Evolutionary conservation across 1,139 yeast species (phyloP).

Genomic region (Suhomyces taliae): DNA sequence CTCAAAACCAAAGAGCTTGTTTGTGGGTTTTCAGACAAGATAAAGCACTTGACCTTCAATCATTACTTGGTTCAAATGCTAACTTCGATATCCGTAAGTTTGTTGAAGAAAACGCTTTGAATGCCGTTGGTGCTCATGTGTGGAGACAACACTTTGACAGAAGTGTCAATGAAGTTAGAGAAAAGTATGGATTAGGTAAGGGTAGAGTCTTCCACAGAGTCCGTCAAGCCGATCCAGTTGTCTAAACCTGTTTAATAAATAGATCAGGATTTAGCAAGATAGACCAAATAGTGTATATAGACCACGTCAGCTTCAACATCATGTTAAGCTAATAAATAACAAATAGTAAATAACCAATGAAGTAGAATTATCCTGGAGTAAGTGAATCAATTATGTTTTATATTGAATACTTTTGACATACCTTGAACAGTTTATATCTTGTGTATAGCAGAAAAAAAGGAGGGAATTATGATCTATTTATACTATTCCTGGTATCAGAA

Average conservation of each 20-base stretch:
- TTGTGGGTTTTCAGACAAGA: conserved; percentile 88
- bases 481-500: no score
- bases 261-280: no score
- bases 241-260: neutral
- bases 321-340: no score
- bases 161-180: conserved; percentile 66
- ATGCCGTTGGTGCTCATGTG: conserved; percentile 85
- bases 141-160: conserved; percentile 90
- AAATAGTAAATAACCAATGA: no score
- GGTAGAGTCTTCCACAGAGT: conserved; percentile 74
- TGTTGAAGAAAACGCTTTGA: conserved; percentile 52
- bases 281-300: no score
- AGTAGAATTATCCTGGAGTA: no score
- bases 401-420: no score
- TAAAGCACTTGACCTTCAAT: conserved; percentile 15
- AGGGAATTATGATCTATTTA: no score
- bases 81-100: conserved; percentile 73
- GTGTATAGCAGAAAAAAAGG: no score
- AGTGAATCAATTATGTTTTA: no score
- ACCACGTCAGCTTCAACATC: no score
- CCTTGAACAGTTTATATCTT: no score
- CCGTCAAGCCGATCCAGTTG: conserved; percentile 32
- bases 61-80: conserved; percentile 28
- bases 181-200: conserved; percentile 64
- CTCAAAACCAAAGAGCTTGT: conserved; percentile 77